These are phyloP conservation scores for Styphnolobium japonicum DNA, from an alignment of 306 rosid genomes.

Conservation along the genomic window DNA sequence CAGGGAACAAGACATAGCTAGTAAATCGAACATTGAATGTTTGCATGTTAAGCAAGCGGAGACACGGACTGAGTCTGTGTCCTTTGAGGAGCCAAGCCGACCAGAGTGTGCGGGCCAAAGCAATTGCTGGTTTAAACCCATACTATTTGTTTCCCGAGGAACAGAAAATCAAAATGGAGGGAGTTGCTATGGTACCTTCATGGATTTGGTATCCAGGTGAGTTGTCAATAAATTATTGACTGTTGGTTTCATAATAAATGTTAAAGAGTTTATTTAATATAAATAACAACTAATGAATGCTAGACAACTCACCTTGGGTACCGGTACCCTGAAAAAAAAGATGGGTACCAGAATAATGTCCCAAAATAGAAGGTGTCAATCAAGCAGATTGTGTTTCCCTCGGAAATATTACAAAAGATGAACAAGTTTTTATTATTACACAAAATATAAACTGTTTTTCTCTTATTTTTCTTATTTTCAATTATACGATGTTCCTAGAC, in stretches of 20 bases:
- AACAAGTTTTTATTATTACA: background rate
- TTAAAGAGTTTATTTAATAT: too few species aligned
- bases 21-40: background rate
- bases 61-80: background rate
- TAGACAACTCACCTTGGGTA: too few species aligned
- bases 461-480: too few species aligned
- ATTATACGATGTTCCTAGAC: too few species aligned
- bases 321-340: too few species aligned
- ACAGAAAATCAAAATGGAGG: background rate
- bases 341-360: too few species aligned
- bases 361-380: too few species aligned
- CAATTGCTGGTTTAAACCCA: conserved; percentile 42
- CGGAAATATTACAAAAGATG: background rate
- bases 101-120: conserved; percentile 50
- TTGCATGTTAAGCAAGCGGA: background rate
- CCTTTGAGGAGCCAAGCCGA: conserved; percentile 38
- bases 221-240: too few species aligned
- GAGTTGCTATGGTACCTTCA: too few species aligned
- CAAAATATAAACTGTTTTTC: background rate
- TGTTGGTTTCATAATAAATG: too few species aligned
- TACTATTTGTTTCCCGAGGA: conserved; percentile 41
- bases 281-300: too few species aligned
- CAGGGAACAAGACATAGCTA: background rate
- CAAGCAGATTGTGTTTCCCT: background rate
- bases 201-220: too few species aligned